These are phyloP conservation scores for Zymoseptoria passerinii DNA, from an alignment of 2,329 filamentous ascomycete genomes.

Conservation along the genomic window DNA sequence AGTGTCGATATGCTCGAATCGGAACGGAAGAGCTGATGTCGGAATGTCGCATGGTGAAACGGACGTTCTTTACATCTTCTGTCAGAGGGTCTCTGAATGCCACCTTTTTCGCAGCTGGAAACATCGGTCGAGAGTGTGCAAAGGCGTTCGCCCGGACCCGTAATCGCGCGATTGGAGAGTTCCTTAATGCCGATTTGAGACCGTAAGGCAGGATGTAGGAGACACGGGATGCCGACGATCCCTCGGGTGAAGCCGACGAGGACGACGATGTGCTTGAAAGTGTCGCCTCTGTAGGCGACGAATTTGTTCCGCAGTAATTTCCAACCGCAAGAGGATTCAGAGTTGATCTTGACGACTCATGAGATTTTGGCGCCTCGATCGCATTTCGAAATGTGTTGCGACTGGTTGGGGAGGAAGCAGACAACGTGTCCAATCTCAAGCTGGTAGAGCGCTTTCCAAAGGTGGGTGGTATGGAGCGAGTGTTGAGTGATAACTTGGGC, in stretches of 20 bases:
- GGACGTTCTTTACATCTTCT: slow-evolving; percentile 50
- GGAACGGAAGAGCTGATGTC: slow-evolving; percentile 41
- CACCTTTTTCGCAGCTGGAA: slow-evolving; percentile 51
- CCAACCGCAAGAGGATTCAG: background rate
- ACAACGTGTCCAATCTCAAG: slow-evolving; percentile 46
- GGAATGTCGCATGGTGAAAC: slow-evolving; percentile 48
- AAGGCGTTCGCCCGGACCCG: slow-evolving; percentile 13
- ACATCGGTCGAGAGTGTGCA: slow-evolving; percentile 37
- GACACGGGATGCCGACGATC: slow-evolving; percentile 28
- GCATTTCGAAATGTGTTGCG: slow-evolving; percentile 56
- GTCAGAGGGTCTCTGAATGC: slow-evolving; percentile 48
- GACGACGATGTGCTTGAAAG: slow-evolving; percentile 26
- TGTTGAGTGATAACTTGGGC: slow-evolving; percentile 56
- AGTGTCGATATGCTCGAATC: slow-evolving; percentile 26
- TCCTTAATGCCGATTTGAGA: slow-evolving; percentile 38
- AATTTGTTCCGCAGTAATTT: background rate
- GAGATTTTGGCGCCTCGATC: slow-evolving; percentile 28
- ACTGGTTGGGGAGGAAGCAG: slow-evolving; percentile 51
- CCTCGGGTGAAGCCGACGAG: slow-evolving; percentile 31
- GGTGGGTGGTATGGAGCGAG: slow-evolving; percentile 36
- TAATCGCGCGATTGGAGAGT: slow-evolving; percentile 35
- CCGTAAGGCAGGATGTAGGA: slow-evolving; percentile 42
- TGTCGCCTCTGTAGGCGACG: slow-evolving; percentile 5
- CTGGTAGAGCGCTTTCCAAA: slow-evolving; percentile 49
- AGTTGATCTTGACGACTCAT: slow-evolving; percentile 1